Conservation (phyloP, 1,139 yeast genomes). For the Debaryomycetaceae sp. region DNA sequence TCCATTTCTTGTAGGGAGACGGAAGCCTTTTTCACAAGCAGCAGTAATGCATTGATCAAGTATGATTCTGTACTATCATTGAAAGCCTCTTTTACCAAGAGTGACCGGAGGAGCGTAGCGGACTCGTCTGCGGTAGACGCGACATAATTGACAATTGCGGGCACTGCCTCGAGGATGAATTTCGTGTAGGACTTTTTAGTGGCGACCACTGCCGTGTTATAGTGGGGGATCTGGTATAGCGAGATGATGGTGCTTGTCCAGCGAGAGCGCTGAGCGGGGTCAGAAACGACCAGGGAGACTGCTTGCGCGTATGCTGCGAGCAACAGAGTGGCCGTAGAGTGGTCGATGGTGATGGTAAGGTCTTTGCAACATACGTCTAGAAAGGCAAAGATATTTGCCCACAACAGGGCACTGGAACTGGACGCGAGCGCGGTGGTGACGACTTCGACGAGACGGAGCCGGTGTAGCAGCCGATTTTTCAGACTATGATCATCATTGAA, state of each 20-base stretch:
- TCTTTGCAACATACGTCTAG: constrained; percentile 11
- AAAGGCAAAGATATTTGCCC: constrained; percentile 7
- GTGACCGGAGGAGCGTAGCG: constrained; percentile 1
- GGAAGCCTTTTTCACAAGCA: constrained; percentile 6
- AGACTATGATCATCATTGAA: constrained; percentile 10
- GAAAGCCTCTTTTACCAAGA: constrained; percentile 9
- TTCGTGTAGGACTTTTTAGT: constrained; percentile 21
- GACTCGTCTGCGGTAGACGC: neutral
- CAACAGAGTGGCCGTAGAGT: constrained; percentile 12
- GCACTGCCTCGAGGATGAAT: constrained; percentile 13
- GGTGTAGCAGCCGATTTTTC: constrained; percentile 25
- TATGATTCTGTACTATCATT: constrained; percentile 8
- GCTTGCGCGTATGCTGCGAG: constrained; percentile 8
- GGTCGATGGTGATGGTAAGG: constrained; percentile 25
- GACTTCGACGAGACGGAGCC: constrained; percentile 16
- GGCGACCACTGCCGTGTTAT: constrained; percentile 14
- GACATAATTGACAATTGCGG: constrained; percentile 5
- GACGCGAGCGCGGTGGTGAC: constrained; percentile 11
- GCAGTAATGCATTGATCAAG: constrained; percentile 11
- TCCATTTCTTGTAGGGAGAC: constrained; percentile 8
- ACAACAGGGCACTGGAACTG: constrained; percentile 3
- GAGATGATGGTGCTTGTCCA: constrained; percentile 16
- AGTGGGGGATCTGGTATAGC: constrained; percentile 16
- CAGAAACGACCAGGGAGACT: constrained; percentile 2
- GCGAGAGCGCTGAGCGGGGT: neutral